Evolutionary conservation across 2,329 filamentous ascomycete genomes (phyloP), one percentile per base, ranked within the genome.

Genomic region (Fusarium ambrosium): DNA sequence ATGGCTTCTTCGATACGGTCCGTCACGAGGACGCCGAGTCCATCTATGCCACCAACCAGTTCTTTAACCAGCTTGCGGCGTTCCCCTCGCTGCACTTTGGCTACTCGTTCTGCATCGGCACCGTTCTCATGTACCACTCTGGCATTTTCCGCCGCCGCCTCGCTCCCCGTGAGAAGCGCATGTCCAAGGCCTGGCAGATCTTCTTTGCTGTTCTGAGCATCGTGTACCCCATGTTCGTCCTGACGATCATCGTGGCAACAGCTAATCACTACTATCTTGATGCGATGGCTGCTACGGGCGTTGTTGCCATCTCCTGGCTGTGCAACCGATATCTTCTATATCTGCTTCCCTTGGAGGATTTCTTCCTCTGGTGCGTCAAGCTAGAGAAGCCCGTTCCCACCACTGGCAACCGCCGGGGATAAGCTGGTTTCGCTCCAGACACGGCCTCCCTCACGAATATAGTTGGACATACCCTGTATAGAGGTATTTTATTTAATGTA

Each of bases 221-320:
- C 20, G 81, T 84, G 56, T 91, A 91, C 76, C 89, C 89, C 2
- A 74, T 80, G 6, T 86, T 88, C 77, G 89, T 91, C 62, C 78
- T 91, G 59, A 83, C 87, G 0, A 87, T 87, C 34, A 92, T 92
- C 69, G 87, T 92, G 32, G 87, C 89, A 18, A 92, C 90, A 0
- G 90, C 89, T 37, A 92, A 92, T 76, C 90, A 87, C 75, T 88
- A 93, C 79, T 87, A 92, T 56, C 85, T 93, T 6, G 92, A 94
- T 80, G 91, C 92, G 0, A 85, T 92, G 22, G 92, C 90, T 2
- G 91, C 92, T 0, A 87, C 89, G 1, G 75, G 89, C 20, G 90
- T 93, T 4, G 92, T 91, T 56, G 84, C 85, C 0, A 72, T 92
- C 11, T 90, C 90, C 0, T 93, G 90, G 88, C 73, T 83, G 63